phyloP scores from a whole-genome alignment of 176 grass and related monocot species.

The Aegilops speltoides region DNA sequence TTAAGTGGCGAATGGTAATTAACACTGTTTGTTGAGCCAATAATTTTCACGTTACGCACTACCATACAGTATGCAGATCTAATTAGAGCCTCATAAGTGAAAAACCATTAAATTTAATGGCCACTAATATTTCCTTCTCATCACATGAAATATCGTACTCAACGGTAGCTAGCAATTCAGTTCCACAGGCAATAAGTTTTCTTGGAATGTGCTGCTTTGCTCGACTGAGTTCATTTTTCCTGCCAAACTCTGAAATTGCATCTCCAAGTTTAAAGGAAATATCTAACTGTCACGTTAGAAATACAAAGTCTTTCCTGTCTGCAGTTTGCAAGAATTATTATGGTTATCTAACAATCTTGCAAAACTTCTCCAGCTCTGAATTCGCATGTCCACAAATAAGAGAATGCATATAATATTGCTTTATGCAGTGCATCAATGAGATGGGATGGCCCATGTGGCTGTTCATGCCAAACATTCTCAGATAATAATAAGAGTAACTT shows the following conservation, averaged over 20 bases:
- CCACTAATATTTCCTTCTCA: background rate
- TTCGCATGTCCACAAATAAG: too few species aligned
- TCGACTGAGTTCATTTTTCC: background rate
- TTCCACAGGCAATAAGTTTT: background rate
- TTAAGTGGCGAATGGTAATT: background rate
- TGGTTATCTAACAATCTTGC: background rate
- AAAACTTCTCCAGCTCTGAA: too few species aligned
- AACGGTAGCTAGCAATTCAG: background rate
- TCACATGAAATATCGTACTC: conserved; percentile 20
- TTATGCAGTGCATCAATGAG: too few species aligned
- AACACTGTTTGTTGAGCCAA: background rate
- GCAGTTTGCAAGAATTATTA: too few species aligned
- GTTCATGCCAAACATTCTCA: background rate
- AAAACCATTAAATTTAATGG: background rate
- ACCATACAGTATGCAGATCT: background rate
- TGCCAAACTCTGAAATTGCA: background rate
- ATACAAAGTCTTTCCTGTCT: background rate
- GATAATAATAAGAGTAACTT: background rate
- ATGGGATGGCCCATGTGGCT: background rate
- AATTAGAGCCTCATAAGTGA: background rate
- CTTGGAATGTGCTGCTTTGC: conserved; percentile 11
- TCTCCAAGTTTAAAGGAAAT: background rate
- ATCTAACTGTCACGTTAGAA: background rate
- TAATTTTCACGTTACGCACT: background rate
- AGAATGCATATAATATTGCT: too few species aligned